A percentile compares a stretch with the other conserved stretches of the same genome.
Evolutionary conservation across 768 basidiomycete species (phyloP).

Genomic region (Lentinula boryana): DNA sequence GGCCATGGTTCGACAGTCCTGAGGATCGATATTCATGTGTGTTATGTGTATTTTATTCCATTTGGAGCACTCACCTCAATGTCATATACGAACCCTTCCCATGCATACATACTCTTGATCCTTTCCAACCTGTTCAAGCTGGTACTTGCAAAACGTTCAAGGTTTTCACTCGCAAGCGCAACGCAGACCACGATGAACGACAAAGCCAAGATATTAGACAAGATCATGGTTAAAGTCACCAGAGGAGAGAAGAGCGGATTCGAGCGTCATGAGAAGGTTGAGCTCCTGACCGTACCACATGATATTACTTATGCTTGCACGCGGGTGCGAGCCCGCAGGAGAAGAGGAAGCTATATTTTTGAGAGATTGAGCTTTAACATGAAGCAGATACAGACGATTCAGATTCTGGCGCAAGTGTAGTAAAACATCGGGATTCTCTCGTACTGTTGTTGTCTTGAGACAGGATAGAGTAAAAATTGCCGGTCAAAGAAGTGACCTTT

Average conservation of each 20-base stretch:
- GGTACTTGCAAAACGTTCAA: background rate
- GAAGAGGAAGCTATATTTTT: no score
- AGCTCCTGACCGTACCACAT: background rate
- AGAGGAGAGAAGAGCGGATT: background rate
- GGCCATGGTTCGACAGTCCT: slow-evolving; percentile 8
- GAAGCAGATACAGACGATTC: no score
- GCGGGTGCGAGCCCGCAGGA: background rate
- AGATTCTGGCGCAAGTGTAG: no score
- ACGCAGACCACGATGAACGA: background rate
- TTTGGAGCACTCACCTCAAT: slow-evolving; percentile 5
- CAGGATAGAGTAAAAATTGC: no score
- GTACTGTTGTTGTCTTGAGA: no score
- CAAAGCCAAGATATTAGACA: background rate
- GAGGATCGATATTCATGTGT: background rate
- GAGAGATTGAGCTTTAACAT: no score
- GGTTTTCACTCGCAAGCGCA: background rate
- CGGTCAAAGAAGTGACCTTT: no score
- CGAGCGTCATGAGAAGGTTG: background rate
- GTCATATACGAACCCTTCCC: slow-evolving; percentile 13
- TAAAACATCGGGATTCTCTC: no score
- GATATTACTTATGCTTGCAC: background rate
- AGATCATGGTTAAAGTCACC: background rate
- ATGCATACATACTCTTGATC: slow-evolving; percentile 12
- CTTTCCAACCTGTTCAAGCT: slow-evolving; percentile 9
- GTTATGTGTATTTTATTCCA: background rate